A percentile compares a stretch with the other conserved stretches of the same genome.
phyloP scores from a whole-genome alignment of 768 basidiomycete species.

The Albatrellus ellisii region DNA sequence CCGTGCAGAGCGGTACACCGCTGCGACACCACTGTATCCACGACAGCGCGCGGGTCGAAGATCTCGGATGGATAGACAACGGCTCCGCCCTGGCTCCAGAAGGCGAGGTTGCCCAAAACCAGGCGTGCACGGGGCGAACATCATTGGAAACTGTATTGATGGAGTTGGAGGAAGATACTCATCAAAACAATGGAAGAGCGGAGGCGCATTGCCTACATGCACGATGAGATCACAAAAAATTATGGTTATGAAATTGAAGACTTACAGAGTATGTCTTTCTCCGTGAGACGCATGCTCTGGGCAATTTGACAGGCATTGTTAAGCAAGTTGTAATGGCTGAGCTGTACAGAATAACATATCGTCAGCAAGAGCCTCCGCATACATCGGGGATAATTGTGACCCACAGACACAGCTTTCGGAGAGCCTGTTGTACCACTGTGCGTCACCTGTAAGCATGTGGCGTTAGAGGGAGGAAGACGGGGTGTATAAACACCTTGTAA shows the following conservation, averaged over 20 bases:
- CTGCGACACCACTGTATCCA: slow-evolving; percentile 57
- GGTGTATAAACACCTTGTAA: slow-evolving; percentile 47
- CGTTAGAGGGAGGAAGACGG: neutral
- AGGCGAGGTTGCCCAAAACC: slow-evolving; percentile 68
- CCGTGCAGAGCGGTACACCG: slow-evolving; percentile 72
- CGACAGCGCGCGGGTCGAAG: slow-evolving; percentile 51
- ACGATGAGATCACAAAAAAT: neutral
- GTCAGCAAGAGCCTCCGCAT: neutral
- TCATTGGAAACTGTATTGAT: too few species aligned
- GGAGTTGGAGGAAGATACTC: too few species aligned
- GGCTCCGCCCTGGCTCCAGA: slow-evolving; percentile 61
- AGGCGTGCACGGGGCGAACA: slow-evolving; percentile 36
- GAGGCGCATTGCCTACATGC: slow-evolving; percentile 61
- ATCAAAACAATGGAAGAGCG: slow-evolving; percentile 86
- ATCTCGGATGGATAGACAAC: slow-evolving; percentile 63
- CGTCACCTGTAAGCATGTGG: slow-evolving; percentile 2
- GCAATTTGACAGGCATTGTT: slow-evolving; percentile 68
- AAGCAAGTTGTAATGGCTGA: slow-evolving; percentile 68
- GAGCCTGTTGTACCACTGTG: slow-evolving; percentile 65
- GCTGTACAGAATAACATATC: slow-evolving; percentile 22
- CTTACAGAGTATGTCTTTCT: slow-evolving; percentile 58
- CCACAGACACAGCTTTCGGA: slow-evolving; percentile 75
- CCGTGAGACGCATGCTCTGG: slow-evolving; percentile 54
- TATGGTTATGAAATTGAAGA: slow-evolving; percentile 1
- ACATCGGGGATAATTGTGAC: slow-evolving; percentile 13